Evolutionary conservation across 2,329 filamentous ascomycete species (phyloP), one percentile per base, ranked within the genome.

Genomic region (Blumeriella jaapii): DNA sequence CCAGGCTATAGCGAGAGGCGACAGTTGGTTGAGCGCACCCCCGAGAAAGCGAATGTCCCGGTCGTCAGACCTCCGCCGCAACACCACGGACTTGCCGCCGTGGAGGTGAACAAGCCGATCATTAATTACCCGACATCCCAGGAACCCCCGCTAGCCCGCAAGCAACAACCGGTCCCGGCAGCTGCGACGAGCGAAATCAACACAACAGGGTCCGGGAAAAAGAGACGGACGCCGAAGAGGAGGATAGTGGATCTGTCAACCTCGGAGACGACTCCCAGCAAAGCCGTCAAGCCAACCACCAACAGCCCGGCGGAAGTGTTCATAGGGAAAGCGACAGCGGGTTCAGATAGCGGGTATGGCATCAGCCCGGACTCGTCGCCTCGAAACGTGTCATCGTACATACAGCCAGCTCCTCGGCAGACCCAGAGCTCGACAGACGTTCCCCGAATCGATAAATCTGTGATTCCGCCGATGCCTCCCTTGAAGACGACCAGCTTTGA

Each of bases 1-100:
- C 89, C 91, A 1, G 79, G 72, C n/a, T 93, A 85, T 53, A 72
- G 77, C 11, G 91, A 98, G 63, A 78, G 77, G 55, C 85, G 85
- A 51, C 79, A 82, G 46, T 68, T 98, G 27, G 71, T 87, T 4
- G 87, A 95, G 32, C 76, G 87, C 29, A 82, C 69, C 8, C 79
- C 82, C 2, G 78, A 93, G 48, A 74, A 78, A 12, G 71, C 81
- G 16, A 77, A 72, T 23, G 77, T 86, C 6, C 85, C 86, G 0
- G 78, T 93, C 11, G 71, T 93, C 39, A 84, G 80, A 55, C 74
- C 79, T 10, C 65, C 68, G 16, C 65, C 68, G 3, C 69, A 74
- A 10, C 78, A 83, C 47, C 64, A 68, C 39, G 52, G 58, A 7
- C 61, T 77, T 7, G 65, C 69, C 6, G 66, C 71, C 4, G 66